These are phyloP conservation scores for Chalciporus pseudorubinellus DNA, from an alignment of 768 basidiomycete genomes.

Conservation along the genomic window DNA sequence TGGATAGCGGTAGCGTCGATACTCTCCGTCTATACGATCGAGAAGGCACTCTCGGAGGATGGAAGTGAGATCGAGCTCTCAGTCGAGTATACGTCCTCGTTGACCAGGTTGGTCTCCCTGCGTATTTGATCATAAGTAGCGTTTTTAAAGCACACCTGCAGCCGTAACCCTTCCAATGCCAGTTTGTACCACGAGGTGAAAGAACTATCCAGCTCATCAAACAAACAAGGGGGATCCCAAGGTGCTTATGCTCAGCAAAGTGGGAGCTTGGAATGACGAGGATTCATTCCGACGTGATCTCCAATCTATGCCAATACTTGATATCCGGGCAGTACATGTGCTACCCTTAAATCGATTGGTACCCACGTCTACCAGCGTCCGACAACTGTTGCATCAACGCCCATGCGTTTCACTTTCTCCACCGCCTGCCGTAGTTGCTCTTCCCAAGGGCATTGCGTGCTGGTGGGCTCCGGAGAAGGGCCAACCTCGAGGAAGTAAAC, in stretches of 20 bases:
- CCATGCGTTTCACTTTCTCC: conserved; percentile 32
- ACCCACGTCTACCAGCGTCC: conserved; percentile 48
- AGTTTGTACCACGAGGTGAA: conserved; percentile 36
- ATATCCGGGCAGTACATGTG: neutral
- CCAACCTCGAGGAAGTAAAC: conserved; percentile 65
- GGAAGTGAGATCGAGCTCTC: conserved; percentile 35
- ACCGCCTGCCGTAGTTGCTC: conserved; percentile 36
- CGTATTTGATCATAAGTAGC: neutral
- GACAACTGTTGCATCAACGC: conserved; percentile 39
- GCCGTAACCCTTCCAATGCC: conserved; percentile 42
- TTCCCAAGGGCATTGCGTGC: conserved; percentile 27
- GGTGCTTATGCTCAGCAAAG: neutral
- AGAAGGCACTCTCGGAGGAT: conserved; percentile 32
- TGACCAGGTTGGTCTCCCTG: conserved; percentile 32
- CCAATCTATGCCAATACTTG: neutral
- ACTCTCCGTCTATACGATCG: conserved; percentile 39
- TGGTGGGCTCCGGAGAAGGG: neutral
- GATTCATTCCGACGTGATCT: neutral
- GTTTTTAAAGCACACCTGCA: conserved; percentile 11
- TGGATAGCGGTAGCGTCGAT: conserved; percentile 44
- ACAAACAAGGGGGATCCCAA: neutral
- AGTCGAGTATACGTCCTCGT: conserved; percentile 34
- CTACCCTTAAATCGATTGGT: neutral
- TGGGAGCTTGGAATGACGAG: neutral
- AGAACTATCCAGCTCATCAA: conserved; percentile 31